phyloP scores from a whole-genome alignment of 768 basidiomycete species.

The Aureoboletus auriporus region DNA sequence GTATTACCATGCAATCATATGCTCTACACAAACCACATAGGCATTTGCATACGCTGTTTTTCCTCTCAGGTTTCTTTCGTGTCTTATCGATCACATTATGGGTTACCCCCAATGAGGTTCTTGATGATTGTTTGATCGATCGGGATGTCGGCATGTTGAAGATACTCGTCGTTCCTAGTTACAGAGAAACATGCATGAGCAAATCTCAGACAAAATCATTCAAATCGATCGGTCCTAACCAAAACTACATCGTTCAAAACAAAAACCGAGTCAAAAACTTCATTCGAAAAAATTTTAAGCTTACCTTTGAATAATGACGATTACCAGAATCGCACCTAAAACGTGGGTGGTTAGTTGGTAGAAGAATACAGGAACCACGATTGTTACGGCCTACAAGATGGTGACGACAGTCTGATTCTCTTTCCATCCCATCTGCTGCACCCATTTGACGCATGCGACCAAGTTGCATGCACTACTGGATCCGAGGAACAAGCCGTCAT shows the following conservation, averaged over 20 bases:
- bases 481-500: conserved; percentile 92
- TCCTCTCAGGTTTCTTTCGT: no score
- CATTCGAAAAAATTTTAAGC: neutral
- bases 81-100: no score
- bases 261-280: neutral
- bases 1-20: no score
- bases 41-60: no score
- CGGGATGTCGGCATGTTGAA: conserved; percentile 38
- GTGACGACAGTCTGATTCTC: conserved; percentile 77
- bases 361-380: neutral
- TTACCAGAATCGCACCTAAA: conserved; percentile 83
- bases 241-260: conserved; percentile 35
- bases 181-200: neutral
- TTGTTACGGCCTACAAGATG: conserved; percentile 52
- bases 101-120: conserved; percentile 29
- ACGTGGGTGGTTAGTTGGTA: neutral
- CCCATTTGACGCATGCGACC: conserved; percentile 83
- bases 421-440: conserved; percentile 63
- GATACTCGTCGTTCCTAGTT: conserved; percentile 51
- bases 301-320: conserved; percentile 90
- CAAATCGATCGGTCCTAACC: conserved; percentile 32
- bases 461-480: conserved; percentile 97
- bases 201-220: neutral
- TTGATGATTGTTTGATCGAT: conserved; percentile 39
- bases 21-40: no score